Percentiles rank a stretch among this genome's conserved stretches.
These are phyloP conservation scores for Polygonum maritimum DNA, from an alignment of 148 eudicot species.

Conservation along the genomic window DNA sequence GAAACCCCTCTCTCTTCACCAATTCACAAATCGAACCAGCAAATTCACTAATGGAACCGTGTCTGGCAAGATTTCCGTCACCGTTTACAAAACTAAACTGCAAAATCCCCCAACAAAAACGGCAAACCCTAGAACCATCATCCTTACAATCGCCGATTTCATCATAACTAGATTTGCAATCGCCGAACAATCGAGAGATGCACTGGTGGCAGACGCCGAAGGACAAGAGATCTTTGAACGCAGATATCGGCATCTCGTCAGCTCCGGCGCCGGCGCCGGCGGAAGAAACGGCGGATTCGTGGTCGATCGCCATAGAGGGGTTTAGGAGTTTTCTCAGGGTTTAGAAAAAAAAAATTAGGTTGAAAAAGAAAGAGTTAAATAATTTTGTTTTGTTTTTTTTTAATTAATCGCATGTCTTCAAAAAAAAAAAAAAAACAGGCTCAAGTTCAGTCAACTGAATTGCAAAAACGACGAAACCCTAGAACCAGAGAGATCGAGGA, in stretches of 20 bases:
- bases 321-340: not conserved
- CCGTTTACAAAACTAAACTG: constrained; percentile 53
- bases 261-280: not conserved
- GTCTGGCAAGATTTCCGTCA: constrained; percentile 25
- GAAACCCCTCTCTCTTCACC: constrained; percentile 45
- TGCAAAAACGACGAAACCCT: too few species aligned
- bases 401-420: too few species aligned
- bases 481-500: too few species aligned
- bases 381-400: too few species aligned
- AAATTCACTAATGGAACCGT: constrained; percentile 43
- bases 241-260: constrained; percentile 34
- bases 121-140: constrained; percentile 31
- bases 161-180: constrained; percentile 28
- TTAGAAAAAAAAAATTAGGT: not conserved
- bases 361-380: too few species aligned
- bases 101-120: constrained; percentile 69
- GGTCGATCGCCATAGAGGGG: not conserved
- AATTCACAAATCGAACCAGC: constrained; percentile 45
- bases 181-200: constrained; percentile 56
- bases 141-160: constrained; percentile 9
- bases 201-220: constrained; percentile 57
- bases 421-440: too few species aligned
- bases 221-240: constrained; percentile 47
- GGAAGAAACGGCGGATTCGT: not conserved
- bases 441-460: too few species aligned